Percentiles rank a stretch among this genome's conserved stretches.
phyloP scores from a whole-genome alignment of 306 rosid genomes.

The Mimosa pudica region DNA sequence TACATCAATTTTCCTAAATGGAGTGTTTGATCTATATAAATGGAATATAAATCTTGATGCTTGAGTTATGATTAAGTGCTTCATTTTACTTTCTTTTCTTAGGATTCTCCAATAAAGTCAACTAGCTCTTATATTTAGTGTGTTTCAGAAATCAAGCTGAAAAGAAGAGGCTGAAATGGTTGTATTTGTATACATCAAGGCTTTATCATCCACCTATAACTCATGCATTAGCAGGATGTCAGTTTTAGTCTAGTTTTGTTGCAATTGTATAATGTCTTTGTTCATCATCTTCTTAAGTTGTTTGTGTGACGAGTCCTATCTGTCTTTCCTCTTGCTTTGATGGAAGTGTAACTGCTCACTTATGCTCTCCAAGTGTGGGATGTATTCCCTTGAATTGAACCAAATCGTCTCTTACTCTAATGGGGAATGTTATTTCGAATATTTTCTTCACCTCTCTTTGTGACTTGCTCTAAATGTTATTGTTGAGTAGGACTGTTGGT shows the following conservation, averaged over 20 bases:
- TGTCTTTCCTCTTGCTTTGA: background rate
- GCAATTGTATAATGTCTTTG: background rate
- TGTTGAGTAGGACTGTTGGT: slow-evolving; percentile 26
- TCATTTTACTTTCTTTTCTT: too few relatives aligned
- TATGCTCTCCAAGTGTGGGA: background rate
- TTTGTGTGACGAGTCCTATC: background rate
- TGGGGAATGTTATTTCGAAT: background rate
- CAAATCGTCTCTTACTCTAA: background rate
- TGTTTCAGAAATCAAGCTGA: background rate
- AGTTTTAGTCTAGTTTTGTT: background rate
- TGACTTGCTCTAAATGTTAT: slow-evolving; percentile 37
- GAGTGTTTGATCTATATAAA: too few relatives aligned
- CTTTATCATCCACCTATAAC: background rate
- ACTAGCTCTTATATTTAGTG: too few relatives aligned
- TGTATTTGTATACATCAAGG: background rate
- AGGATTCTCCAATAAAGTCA: too few relatives aligned
- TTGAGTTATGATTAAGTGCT: too few relatives aligned
- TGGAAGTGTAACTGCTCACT: background rate
- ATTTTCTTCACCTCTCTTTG: background rate
- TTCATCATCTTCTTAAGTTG: background rate
- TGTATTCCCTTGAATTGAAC: background rate
- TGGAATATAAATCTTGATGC: slow-evolving; percentile 3
- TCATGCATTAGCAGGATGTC: background rate
- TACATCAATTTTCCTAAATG: too few relatives aligned
- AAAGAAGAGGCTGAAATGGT: background rate